These are phyloP conservation scores for Candida sakaeoensis DNA, from an alignment of 805 yeast genomes.

Conservation along the genomic window DNA sequence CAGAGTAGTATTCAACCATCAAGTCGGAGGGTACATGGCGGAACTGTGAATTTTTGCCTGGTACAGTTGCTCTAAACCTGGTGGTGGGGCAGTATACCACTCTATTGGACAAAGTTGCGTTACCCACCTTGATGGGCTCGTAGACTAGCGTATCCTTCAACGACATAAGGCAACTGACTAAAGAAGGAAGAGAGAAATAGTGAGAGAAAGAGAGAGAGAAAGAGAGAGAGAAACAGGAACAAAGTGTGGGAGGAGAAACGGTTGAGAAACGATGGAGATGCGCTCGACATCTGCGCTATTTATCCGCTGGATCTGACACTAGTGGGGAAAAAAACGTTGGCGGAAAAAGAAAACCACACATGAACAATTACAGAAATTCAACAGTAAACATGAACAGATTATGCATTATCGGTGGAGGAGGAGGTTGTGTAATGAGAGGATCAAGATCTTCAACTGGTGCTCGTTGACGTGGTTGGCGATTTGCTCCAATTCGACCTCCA, in stretches of 20 bases:
- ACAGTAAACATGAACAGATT: too few relatives aligned
- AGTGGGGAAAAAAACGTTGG: too few relatives aligned
- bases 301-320: not conserved
- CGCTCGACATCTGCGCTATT: not conserved
- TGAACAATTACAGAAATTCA: too few relatives aligned
- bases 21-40: conserved; percentile 27
- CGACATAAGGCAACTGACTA: not conserved
- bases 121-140: conserved; percentile 32
- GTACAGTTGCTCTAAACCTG: conserved; percentile 18
- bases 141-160: conserved; percentile 20
- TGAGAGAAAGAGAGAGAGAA: not conserved
- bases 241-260: not conserved
- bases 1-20: conserved; percentile 23
- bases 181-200: not conserved
- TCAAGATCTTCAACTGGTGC: too few relatives aligned
- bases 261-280: not conserved
- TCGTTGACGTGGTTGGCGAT: too few relatives aligned
- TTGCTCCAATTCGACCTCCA: too few relatives aligned
- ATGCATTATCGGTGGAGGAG: too few relatives aligned
- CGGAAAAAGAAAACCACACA: too few relatives aligned
- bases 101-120: conserved; percentile 16
- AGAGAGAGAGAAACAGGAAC: not conserved
- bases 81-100: conserved; percentile 25
- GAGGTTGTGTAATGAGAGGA: too few relatives aligned
- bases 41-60: not conserved